Evolutionary conservation across 768 basidiomycete species (phyloP).

Genomic region (Suillus placidus): DNA sequence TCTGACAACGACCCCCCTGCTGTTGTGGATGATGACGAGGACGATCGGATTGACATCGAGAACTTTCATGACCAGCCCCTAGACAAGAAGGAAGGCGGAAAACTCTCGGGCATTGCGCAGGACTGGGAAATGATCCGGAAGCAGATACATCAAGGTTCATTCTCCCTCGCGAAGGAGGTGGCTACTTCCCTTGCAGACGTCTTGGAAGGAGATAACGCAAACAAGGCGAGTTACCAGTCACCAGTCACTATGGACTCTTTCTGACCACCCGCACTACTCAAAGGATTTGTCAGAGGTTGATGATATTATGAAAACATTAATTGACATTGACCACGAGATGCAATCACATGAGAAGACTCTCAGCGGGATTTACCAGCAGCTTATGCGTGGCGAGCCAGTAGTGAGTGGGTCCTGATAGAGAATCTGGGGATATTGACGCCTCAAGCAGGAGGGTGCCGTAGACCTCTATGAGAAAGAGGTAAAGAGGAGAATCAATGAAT

Average conservation of each 20-base stretch:
- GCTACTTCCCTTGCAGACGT: constrained; percentile 65
- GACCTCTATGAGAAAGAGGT: constrained; percentile 54
- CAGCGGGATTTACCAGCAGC: constrained; percentile 55
- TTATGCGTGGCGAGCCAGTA: constrained; percentile 59
- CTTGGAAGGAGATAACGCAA: constrained; percentile 53
- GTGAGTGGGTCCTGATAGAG: constrained; percentile 41
- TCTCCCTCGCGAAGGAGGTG: constrained; percentile 51
- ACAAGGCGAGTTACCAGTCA: constrained; percentile 44
- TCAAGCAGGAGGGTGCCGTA: constrained; percentile 51
- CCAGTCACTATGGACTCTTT: neutral
- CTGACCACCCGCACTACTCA: constrained; percentile 7
- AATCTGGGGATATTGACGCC: constrained; percentile 8
- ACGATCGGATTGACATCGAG: constrained; percentile 59
- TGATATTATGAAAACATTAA: constrained; percentile 61
- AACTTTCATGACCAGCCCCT: constrained; percentile 72
- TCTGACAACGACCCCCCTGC: constrained; percentile 22
- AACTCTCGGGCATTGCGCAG: constrained; percentile 55
- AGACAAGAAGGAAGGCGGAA: constrained; percentile 50
- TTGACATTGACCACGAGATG: constrained; percentile 70
- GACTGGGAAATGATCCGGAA: constrained; percentile 65
- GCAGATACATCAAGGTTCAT: constrained; percentile 47
- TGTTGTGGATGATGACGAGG: constrained; percentile 44
- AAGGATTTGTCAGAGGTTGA: constrained; percentile 68
- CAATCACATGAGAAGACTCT: constrained; percentile 55
- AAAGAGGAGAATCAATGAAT: constrained; percentile 44